A percentile compares a stretch with the other conserved stretches of the same genome.
phyloP scores from a whole-genome alignment of 305 asterid species.

The Rubia balearica region DNA sequence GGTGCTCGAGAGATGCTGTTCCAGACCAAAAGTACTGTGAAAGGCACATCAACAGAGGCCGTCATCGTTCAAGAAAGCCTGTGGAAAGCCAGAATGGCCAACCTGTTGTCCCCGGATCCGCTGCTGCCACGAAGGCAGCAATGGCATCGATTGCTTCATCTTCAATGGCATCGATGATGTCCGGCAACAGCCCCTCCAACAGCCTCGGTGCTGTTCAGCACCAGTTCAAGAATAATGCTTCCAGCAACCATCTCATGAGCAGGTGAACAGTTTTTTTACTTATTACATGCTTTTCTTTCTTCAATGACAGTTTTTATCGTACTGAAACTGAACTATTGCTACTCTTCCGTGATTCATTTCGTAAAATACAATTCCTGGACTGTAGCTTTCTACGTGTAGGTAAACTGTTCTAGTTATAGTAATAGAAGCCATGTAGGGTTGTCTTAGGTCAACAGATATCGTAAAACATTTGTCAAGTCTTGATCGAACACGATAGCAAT shows the following conservation, averaged over 20 bases:
- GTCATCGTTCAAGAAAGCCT: slow-evolving; percentile 99
- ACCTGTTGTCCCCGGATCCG: slow-evolving; percentile 50
- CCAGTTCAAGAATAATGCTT: slow-evolving; percentile 28
- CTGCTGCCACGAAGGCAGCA: slow-evolving; percentile 42
- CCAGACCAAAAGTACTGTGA: slow-evolving; percentile 97
- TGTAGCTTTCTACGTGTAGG: too few species aligned
- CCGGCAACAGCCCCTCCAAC: slow-evolving; percentile 42
- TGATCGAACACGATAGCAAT: too few species aligned
- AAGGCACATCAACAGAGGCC: slow-evolving; percentile 94
- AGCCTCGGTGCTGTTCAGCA: slow-evolving; percentile 41
- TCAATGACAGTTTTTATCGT: too few species aligned
- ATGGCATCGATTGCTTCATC: slow-evolving; percentile 45
- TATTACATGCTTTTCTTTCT: background rate
- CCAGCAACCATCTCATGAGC: slow-evolving; percentile 35
- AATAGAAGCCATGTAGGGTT: too few species aligned
- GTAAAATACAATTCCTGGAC: too few species aligned
- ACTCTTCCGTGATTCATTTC: too few species aligned
- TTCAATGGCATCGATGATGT: slow-evolving; percentile 40
- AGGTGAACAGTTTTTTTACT: slow-evolving; percentile 35
- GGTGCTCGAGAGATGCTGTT: slow-evolving; percentile 97
- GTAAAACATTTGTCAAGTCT: too few species aligned
- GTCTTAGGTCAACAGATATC: too few species aligned
- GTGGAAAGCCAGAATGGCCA: slow-evolving; percentile 96
- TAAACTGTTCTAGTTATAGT: too few species aligned
- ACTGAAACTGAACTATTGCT: too few species aligned